Percentiles rank a stretch among this genome's conserved stretches.
Conservation (phyloP, 306 rosid species). For the Fagus sylvatica region DNA sequence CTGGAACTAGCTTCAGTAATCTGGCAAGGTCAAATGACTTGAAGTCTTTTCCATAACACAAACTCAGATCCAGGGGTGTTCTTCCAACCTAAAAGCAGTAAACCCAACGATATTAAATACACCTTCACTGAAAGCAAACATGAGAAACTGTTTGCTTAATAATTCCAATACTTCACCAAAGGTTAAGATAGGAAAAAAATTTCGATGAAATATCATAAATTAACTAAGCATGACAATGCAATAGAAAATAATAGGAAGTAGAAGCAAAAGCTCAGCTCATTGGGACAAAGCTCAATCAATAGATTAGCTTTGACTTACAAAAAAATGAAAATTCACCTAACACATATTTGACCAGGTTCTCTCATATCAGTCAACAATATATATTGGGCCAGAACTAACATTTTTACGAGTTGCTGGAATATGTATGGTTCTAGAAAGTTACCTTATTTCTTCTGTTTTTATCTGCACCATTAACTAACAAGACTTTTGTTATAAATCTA, state of each 20-base stretch:
- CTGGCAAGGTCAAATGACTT: slow-evolving; percentile 81
- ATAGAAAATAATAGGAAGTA: neutral
- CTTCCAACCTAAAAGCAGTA: slow-evolving; percentile 76
- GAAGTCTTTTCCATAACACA: slow-evolving; percentile 89
- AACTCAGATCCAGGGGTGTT: slow-evolving; percentile 72
- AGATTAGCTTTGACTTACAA: too few species aligned
- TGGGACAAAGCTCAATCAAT: too few species aligned
- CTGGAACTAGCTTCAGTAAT: slow-evolving; percentile 61
- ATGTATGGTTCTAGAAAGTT: slow-evolving; percentile 21
- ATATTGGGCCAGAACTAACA: neutral
- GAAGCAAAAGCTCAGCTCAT: neutral
- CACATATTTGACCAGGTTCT: neutral
- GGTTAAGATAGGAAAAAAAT: neutral
- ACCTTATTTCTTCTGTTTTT: slow-evolving; percentile 76
- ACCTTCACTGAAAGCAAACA: slow-evolving; percentile 1
- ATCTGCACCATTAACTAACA: slow-evolving; percentile 85
- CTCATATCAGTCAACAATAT: neutral
- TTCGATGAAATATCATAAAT: neutral
- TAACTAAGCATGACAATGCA: neutral
- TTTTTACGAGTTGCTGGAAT: neutral
- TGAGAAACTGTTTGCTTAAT: neutral
- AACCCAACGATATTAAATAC: slow-evolving; percentile 8
- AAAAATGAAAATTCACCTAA: neutral
- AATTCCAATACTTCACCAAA: neutral
- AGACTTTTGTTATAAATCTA: slow-evolving; percentile 74